Evolutionary conservation across 768 basidiomycete species (phyloP).

Genomic region (Pulveroboletus ravenelii): DNA sequence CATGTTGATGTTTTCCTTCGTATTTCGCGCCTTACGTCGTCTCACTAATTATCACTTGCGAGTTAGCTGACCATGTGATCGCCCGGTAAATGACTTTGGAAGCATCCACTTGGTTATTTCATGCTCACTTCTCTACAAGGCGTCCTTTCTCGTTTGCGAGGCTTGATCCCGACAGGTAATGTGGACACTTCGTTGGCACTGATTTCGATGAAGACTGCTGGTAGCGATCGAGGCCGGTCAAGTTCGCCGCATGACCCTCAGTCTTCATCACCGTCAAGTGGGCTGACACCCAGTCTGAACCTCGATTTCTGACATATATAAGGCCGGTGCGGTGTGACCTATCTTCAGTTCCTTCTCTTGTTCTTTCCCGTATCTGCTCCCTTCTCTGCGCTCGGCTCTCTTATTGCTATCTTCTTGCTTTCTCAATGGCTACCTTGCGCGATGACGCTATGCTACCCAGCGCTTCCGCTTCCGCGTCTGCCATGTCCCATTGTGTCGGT

Average conservation of each 20-base stretch:
- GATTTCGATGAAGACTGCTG: not conserved
- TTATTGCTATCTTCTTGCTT: not conserved
- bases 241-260: not conserved
- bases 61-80: conserved; percentile 2
- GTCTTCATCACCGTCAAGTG: not conserved
- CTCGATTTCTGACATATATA: conserved; percentile 3
- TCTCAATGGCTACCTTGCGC: conserved; percentile 2
- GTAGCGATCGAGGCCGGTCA: not conserved
- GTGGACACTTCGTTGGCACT: not conserved
- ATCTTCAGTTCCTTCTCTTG: conserved; percentile 1
- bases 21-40: conserved; percentile 8
- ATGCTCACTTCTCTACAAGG: not conserved
- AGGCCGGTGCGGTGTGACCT: not conserved
- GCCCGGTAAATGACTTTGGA: not conserved
- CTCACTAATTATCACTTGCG: not conserved
- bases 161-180: not conserved
- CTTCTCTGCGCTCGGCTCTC: not conserved
- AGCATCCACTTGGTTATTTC: not conserved
- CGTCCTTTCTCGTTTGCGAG: not conserved
- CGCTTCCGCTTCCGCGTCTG: not conserved
- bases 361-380: not conserved
- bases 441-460: not conserved
- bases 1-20: conserved; percentile 5
- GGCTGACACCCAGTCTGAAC: not conserved
- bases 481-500: not conserved